phyloP scores from a whole-genome alignment of 148 eudicot genomes.

The Vaccinium corymbosum region DNA sequence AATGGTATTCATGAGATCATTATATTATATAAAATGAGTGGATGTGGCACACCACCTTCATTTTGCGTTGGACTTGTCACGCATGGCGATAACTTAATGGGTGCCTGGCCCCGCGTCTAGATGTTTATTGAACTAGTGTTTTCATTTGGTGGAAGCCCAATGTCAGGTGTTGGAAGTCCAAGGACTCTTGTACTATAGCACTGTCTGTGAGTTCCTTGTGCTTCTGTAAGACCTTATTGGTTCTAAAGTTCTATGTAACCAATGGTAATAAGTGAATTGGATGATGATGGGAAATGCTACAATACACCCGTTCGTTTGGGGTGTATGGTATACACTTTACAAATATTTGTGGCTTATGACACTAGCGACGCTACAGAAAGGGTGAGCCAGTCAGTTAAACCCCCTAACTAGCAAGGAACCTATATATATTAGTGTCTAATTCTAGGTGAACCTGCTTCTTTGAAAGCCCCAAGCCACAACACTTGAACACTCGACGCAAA shows the following conservation, averaged over 20 bases:
- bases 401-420: no score
- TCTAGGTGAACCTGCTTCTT: no score
- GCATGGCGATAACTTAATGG: neutral
- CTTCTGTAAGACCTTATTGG: neutral
- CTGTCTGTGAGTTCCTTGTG: neutral
- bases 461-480: no score
- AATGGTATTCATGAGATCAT: slow-evolving; percentile 34
- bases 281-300: no score
- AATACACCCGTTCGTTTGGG: no score
- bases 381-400: no score
- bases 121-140: neutral
- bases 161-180: neutral
- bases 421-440: no score
- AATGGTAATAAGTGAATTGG: neutral
- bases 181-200: neutral
- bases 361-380: no score
- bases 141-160: slow-evolving; percentile 3
- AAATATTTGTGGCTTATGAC: no score
- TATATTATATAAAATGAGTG: neutral
- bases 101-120: neutral
- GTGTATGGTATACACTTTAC: no score
- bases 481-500: no score
- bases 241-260: neutral
- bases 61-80: neutral
- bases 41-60: neutral